Percentiles rank a stretch among this genome's conserved stretches.
These are phyloP conservation scores for Podila minutissima DNA, from an alignment of 192 early-diverging fungal genomes.

Conservation along the genomic window DNA sequence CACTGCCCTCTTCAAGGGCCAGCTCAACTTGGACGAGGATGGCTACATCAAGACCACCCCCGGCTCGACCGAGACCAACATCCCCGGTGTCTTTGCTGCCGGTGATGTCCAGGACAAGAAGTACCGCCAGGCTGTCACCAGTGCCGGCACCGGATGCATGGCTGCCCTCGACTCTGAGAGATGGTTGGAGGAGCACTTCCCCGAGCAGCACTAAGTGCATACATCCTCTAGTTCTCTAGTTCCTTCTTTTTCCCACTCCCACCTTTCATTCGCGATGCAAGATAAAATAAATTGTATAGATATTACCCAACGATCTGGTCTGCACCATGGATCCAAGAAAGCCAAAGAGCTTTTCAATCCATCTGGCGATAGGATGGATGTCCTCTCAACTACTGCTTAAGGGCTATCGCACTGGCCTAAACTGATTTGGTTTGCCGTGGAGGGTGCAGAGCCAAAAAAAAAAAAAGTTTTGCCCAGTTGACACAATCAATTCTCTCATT, in stretches of 20 bases:
- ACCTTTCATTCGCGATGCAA: constrained; percentile 1
- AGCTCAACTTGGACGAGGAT: constrained; percentile 85
- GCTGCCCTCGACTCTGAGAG: constrained; percentile 97
- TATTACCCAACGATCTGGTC: too few species aligned
- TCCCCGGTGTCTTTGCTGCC: constrained; percentile 95
- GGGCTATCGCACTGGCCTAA: too few species aligned
- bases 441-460: neutral
- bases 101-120: constrained; percentile 98
- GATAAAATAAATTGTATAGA: too few species aligned
- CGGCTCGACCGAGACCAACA: constrained; percentile 83
- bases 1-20: constrained; percentile 75
- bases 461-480: neutral
- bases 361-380: too few species aligned
- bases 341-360: too few species aligned
- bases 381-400: too few species aligned
- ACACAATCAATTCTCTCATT: neutral
- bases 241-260: neutral
- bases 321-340: too few species aligned
- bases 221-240: neutral
- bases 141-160: constrained; percentile 97
- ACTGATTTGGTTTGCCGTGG: neutral
- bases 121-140: constrained; percentile 98
- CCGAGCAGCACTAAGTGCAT: constrained; percentile 39
- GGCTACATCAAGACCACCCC: constrained; percentile 90
- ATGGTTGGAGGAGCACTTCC: constrained; percentile 84